Percentiles rank a stretch among this genome's conserved stretches.
Conservation (phyloP, 805 yeast species). For the Starmerella etchellsii region DNA sequence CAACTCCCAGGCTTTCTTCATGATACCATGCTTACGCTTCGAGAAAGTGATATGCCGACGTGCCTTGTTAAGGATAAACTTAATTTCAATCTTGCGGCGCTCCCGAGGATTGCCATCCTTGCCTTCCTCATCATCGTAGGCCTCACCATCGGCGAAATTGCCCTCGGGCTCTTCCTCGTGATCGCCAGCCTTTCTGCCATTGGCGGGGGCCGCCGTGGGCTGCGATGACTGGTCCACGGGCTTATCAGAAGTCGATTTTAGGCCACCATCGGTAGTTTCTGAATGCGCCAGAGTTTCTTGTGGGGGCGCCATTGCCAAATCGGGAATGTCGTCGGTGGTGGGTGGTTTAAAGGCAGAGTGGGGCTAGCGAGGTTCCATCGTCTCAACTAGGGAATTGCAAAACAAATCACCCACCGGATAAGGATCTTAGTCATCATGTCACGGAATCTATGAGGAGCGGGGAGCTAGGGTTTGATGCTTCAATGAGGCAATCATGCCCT, state of each 20-base stretch:
- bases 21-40: conserved; percentile 95
- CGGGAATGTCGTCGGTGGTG: not conserved
- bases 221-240: too few relatives aligned
- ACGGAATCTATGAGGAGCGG: too few relatives aligned
- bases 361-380: too few relatives aligned
- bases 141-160: conserved; percentile 19
- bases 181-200: too few relatives aligned
- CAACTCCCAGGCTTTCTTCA: conserved; percentile 98
- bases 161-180: conserved; percentile 4
- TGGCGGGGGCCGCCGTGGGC: too few relatives aligned
- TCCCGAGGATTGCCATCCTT: conserved; percentile 32
- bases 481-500: not conserved
- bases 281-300: too few relatives aligned
- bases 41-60: conserved; percentile 97
- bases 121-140: conserved; percentile 34
- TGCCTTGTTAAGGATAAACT: conserved; percentile 93
- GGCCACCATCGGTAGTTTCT: too few relatives aligned
- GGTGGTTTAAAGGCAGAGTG: too few relatives aligned
- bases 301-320: not conserved
- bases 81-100: conserved; percentile 87
- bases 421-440: not conserved
- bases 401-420: not conserved
- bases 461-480: not conserved
- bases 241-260: too few relatives aligned
- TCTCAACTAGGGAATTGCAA: not conserved